Evolutionary conservation across 1,284 basidiomycete genomes (phyloP).

Genomic region (Mrakiaceae sp.): DNA sequence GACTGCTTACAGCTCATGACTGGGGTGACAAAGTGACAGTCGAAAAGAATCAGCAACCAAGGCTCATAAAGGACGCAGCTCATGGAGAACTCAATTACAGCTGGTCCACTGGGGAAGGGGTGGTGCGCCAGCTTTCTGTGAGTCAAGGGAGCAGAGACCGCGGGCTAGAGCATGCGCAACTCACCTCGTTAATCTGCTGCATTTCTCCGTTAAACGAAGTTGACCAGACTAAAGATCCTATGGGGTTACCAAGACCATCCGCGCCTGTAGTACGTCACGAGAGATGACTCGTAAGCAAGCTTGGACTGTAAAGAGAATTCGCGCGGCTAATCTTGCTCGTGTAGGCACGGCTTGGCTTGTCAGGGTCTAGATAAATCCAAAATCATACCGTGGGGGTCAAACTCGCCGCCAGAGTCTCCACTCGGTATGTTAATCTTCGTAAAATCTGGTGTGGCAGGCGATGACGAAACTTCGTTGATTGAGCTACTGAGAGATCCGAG

Average conservation of each 20-base stretch:
- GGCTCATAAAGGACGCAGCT: background rate
- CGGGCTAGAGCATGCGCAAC: too few species aligned
- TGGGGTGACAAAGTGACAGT: too few species aligned
- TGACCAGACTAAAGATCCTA: too few species aligned
- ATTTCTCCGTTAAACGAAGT: too few species aligned
- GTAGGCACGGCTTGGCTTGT: constrained; percentile 1
- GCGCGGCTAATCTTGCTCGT: background rate
- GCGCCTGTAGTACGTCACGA: background rate
- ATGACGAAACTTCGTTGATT: too few species aligned
- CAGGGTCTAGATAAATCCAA: background rate
- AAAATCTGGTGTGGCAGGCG: constrained; percentile 35
- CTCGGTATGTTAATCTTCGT: constrained; percentile 52
- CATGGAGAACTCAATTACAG: constrained; percentile 22
- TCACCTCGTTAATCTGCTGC: too few species aligned
- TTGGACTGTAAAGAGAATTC: too few species aligned
- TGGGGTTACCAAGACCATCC: background rate
- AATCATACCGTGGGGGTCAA: constrained; percentile 37
- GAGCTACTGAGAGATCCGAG: too few species aligned
- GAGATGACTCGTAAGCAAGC: too few species aligned
- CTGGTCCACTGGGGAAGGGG: background rate
- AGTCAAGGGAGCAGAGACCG: too few species aligned
- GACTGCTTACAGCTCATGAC: constrained; percentile 26
- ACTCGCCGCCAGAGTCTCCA: constrained; percentile 43
- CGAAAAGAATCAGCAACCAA: too few species aligned
- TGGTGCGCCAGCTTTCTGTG: too few species aligned